Conservation (phyloP, 1,139 yeast genomes). For the Pichia cactophila region DNA sequence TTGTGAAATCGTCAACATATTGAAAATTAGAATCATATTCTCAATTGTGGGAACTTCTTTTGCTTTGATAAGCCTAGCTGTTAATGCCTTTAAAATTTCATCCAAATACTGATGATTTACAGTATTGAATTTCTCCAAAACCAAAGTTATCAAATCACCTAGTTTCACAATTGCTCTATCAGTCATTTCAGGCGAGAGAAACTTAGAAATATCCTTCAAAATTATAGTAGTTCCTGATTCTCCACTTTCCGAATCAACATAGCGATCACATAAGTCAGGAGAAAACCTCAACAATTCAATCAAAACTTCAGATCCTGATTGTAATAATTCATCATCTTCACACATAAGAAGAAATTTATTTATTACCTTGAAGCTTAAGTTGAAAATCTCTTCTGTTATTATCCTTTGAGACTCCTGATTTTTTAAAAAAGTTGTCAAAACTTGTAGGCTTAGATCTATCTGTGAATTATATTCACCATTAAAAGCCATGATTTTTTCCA, state of each 20-base stretch:
- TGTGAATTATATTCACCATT: slow-evolving; percentile 46
- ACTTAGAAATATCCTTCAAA: slow-evolving; percentile 56
- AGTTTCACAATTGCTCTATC: slow-evolving; percentile 76
- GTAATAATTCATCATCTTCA: slow-evolving; percentile 73
- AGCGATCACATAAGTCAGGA: slow-evolving; percentile 37
- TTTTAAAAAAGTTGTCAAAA: slow-evolving; percentile 53
- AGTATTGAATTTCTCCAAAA: slow-evolving; percentile 51
- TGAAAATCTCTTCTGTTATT: slow-evolving; percentile 34
- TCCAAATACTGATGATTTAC: slow-evolving; percentile 37
- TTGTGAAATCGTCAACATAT: slow-evolving; percentile 58
- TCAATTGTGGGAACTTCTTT: slow-evolving; percentile 68
- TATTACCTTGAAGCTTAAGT: slow-evolving; percentile 44
- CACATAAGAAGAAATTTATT: slow-evolving; percentile 46
- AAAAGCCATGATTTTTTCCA: slow-evolving; percentile 31
- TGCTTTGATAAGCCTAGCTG: slow-evolving; percentile 55
- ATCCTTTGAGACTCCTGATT: slow-evolving; percentile 21
- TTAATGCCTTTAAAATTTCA: slow-evolving; percentile 64
- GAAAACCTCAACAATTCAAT: slow-evolving; percentile 48
- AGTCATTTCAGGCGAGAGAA: slow-evolving; percentile 62
- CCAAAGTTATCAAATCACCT: slow-evolving; percentile 60
- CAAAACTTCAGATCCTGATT: slow-evolving; percentile 70
- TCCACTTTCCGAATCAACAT: slow-evolving; percentile 30
- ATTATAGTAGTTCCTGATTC: slow-evolving; percentile 48
- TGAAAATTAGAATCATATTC: slow-evolving; percentile 68
- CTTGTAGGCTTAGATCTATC: slow-evolving; percentile 58